Base-by-base conservation (phyloP, 1,284 basidiomycete species). In the Trametes hirsuta region DNA sequence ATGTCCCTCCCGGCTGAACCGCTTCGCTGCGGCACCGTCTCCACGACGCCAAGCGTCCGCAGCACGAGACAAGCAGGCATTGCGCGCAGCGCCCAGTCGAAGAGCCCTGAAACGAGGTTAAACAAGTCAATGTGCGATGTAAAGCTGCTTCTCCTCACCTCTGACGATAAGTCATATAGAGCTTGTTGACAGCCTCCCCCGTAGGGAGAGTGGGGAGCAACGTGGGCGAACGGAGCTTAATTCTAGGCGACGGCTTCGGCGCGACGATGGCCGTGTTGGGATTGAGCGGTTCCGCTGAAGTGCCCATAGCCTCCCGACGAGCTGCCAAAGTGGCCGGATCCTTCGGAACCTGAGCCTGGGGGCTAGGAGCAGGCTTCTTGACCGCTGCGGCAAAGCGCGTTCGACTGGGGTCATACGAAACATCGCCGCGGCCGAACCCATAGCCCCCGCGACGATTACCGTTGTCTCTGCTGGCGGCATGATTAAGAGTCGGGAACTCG, bases 41-140 rank as follows among this genome's bases (percentile, higher is more conserved):
- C 96, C 95, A 11, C 93, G 84, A 47, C 94, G 82, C 91, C 94
- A 98, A 2, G 96, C 95, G 71, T 98, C 95, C 1, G 97, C 95
- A 4, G 97, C 97, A 46, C 94, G 87, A 2, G 93, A 94, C n/a
- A 99, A 82, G 71, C 94, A 97, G 11, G 94, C 94, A 71, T 98
- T 98, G 36, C 97, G 82, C 40, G 94, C 94, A 6, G 95, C 93
- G 42, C 95, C 95, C 6, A 98, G 86, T 65, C 97, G 91, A 61
- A 98, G 82, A 22, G 93, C 93, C 25, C 91, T 70, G 44, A 14
- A 14, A 22, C 4, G 14, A 42, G 2, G 1, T 44, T 64, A n/a
- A 61, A 54, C 11, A 53, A 10, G 21, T 8, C 12, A n/a, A 8
- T 47, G 9, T 35, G 11, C 9, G 4, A 18, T 2, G 21, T 4